These are phyloP conservation scores for Stagonosporopsis chrysanthemi DNA, from an alignment of 2,329 filamentous ascomycete genomes.

Conservation along the genomic window DNA sequence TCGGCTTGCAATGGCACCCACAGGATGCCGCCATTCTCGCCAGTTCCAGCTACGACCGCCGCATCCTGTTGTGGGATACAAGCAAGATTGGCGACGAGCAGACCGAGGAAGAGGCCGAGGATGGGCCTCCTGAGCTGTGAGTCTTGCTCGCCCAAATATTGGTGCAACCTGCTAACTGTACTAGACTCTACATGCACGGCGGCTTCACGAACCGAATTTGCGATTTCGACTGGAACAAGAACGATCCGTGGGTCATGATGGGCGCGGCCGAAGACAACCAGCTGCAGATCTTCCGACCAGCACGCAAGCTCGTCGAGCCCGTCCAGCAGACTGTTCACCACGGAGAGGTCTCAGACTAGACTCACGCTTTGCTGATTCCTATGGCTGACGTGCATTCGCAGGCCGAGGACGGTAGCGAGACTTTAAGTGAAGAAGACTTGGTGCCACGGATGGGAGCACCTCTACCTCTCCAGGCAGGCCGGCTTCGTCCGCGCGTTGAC, in stretches of 20 bases:
- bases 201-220: conserved; percentile 96
- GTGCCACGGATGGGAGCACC: neutral
- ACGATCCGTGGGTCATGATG: conserved; percentile 95
- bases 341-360: conserved; percentile 50
- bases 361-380: neutral
- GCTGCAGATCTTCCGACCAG: conserved; percentile 76
- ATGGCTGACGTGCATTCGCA: conserved; percentile 10
- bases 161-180: conserved; percentile 16
- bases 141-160: conserved; percentile 46
- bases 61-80: conserved; percentile 96
- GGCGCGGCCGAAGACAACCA: conserved; percentile 97
- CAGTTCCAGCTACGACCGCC: conserved; percentile 89
- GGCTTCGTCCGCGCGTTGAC: neutral
- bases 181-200: conserved; percentile 94
- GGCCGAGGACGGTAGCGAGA: neutral
- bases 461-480: neutral
- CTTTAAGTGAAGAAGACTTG: neutral
- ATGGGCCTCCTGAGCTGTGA: conserved; percentile 92
- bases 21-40: conserved; percentile 87
- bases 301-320: conserved; percentile 48
- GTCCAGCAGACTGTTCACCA: conserved; percentile 47
- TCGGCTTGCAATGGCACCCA: conserved; percentile 93
- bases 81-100: conserved; percentile 93
- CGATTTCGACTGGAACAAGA: conserved; percentile 97
- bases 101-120: conserved; percentile 90